phyloP scores from a whole-genome alignment of 2,329 filamentous ascomycete genomes.

The Aspergillus amoenus region DNA sequence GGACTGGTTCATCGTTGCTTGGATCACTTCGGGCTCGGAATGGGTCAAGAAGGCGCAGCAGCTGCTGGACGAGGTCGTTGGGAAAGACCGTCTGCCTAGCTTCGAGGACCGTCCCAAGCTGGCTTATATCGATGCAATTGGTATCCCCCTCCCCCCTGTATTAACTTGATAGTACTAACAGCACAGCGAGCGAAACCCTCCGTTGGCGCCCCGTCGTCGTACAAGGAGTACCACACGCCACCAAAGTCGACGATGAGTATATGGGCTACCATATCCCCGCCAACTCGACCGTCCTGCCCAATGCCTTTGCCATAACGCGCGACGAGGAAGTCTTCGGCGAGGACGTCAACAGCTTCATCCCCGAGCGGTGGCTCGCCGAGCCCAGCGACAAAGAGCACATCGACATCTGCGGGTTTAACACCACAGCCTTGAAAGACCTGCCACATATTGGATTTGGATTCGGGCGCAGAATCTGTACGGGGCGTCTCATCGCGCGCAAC shows the following conservation, averaged over 20 bases:
- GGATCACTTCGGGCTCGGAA: neutral
- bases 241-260: neutral
- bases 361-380: neutral
- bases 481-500: neutral
- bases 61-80: neutral
- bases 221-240: neutral
- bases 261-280: slow-evolving; percentile 2
- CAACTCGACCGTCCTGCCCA: neutral
- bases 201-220: slow-evolving; percentile 2
- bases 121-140: neutral
- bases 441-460: neutral
- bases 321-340: neutral
- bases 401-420: neutral
- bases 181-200: slow-evolving; percentile 2
- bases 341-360: neutral
- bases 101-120: neutral
- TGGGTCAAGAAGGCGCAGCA: neutral
- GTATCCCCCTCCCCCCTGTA: neutral
- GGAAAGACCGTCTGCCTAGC: neutral
- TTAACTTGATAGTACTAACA: neutral
- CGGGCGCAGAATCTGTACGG: neutral
- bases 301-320: neutral
- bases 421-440: neutral
- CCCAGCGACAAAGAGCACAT: neutral
- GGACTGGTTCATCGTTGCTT: slow-evolving; percentile 4